A percentile compares a stretch with the other conserved stretches of the same genome.
These are phyloP conservation scores for Annona cherimola DNA, from an alignment of 164 flowering plant species.

Conservation along the genomic window DNA sequence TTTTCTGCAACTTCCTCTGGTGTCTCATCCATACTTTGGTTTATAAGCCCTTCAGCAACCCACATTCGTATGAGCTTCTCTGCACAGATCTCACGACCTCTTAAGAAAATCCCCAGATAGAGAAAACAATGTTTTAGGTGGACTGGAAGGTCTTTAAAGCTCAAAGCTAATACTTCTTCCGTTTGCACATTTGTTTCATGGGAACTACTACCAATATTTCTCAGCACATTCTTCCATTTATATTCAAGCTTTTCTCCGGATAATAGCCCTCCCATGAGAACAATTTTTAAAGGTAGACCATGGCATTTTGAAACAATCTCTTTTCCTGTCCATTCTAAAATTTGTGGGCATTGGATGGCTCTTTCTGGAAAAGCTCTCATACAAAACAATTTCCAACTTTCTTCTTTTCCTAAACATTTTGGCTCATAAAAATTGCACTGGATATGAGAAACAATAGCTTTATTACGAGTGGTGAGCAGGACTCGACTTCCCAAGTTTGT, in stretches of 20 bases:
- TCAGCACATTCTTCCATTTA: conserved; percentile 39
- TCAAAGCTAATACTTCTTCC: background rate
- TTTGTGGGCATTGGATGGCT: background rate
- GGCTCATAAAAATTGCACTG: background rate
- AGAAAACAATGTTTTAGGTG: background rate
- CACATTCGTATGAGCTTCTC: conserved; percentile 39
- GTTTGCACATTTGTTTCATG: background rate
- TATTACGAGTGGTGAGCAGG: conserved; percentile 38
- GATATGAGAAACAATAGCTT: conserved; percentile 17
- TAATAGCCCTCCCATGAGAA: conserved; percentile 47
- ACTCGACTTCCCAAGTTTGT: conserved; percentile 29
- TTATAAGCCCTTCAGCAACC: conserved; percentile 52
- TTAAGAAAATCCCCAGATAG: conserved; percentile 32
- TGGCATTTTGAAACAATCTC: conserved; percentile 18
- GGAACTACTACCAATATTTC: conserved; percentile 19
- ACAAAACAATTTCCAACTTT: background rate
- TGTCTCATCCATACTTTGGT: conserved; percentile 20
- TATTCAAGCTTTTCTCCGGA: conserved; percentile 15
- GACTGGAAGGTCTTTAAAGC: background rate
- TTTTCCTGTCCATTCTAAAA: background rate
- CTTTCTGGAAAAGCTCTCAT: background rate
- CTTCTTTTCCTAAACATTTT: background rate
- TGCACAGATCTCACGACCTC: conserved; percentile 25
- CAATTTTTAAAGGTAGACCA: conserved; percentile 42
- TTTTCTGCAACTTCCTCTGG: conserved; percentile 46